phyloP scores from a whole-genome alignment of 495 filamentous ascomycete species.

The Aspergillus leporis region DNA sequence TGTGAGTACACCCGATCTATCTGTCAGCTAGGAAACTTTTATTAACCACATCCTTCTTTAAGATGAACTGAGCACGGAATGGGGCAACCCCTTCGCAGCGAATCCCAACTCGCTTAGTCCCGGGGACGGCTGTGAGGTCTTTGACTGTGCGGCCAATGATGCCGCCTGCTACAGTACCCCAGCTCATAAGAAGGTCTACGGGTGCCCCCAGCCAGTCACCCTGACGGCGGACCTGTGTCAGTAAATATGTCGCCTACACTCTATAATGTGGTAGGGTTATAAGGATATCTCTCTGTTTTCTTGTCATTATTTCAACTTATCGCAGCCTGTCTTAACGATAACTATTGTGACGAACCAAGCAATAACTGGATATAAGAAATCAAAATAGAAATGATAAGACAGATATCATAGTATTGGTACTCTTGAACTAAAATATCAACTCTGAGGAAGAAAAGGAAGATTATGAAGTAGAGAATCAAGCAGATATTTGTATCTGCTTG shows the following conservation, averaged over 20 bases:
- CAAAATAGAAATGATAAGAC: too few species aligned
- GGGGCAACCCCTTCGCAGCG: constrained; percentile 33
- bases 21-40: constrained; percentile 7
- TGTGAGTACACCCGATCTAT: constrained; percentile 25
- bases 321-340: neutral
- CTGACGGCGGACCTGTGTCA: constrained; percentile 26
- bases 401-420: too few species aligned
- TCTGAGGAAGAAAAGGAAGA: too few species aligned
- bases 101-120: constrained; percentile 29
- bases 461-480: too few species aligned
- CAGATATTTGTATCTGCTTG: too few species aligned
- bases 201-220: constrained; percentile 30
- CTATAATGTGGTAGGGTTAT: neutral
- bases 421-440: too few species aligned
- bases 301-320: neutral
- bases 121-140: constrained; percentile 28
- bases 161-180: constrained; percentile 31
- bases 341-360: too few species aligned
- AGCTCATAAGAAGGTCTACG: constrained; percentile 31
- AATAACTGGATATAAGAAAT: too few species aligned
- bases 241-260: constrained; percentile 16
- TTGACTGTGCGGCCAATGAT: constrained; percentile 33
- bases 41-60: constrained; percentile 14
- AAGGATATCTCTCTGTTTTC: constrained; percentile 11
- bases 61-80: constrained; percentile 34